Conservation (phyloP, 768 basidiomycete species). For the Trichaptum fuscoviolaceum region DNA sequence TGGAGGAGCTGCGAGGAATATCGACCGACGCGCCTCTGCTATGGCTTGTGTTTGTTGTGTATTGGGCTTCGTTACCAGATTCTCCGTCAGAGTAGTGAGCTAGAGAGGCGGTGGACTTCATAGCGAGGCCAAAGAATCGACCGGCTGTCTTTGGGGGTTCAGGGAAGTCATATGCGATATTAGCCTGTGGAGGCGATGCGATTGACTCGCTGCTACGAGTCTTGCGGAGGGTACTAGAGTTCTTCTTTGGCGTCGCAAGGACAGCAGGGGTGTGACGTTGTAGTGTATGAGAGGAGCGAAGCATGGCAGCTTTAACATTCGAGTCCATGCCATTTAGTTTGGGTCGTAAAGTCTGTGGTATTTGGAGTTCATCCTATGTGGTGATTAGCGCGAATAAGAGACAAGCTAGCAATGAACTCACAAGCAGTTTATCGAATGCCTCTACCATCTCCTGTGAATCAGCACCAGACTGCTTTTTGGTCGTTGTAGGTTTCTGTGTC, state of each 20-base stretch:
- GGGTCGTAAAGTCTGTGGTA: slow-evolving; percentile 69
- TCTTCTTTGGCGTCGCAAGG: slow-evolving; percentile 30
- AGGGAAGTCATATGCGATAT: slow-evolving; percentile 30
- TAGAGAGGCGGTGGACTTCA: slow-evolving; percentile 24
- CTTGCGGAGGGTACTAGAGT: slow-evolving; percentile 57
- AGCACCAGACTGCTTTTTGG: slow-evolving; percentile 29
- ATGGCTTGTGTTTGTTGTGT: slow-evolving; percentile 43
- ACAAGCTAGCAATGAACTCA: slow-evolving; percentile 31
- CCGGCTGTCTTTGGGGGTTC: slow-evolving; percentile 20
- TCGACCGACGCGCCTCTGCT: slow-evolving; percentile 61
- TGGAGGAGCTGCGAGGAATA: slow-evolving; percentile 44
- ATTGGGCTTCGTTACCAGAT: slow-evolving; percentile 17
- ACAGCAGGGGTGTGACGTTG: slow-evolving; percentile 33
- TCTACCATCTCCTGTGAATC: slow-evolving; percentile 45
- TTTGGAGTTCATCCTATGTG: slow-evolving; percentile 80
- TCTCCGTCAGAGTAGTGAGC: slow-evolving; percentile 8
- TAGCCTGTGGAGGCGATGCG: slow-evolving; percentile 44
- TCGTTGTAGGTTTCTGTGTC: slow-evolving; percentile 41
- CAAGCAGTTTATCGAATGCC: slow-evolving; percentile 80
- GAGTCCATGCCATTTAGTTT: slow-evolving; percentile 79
- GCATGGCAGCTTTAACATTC: slow-evolving; percentile 86
- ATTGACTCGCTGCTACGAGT: slow-evolving; percentile 73
- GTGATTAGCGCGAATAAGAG: slow-evolving; percentile 3
- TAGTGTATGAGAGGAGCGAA: slow-evolving; percentile 76
- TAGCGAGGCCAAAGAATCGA: slow-evolving; percentile 14